Evolutionary conservation across 371 early-diverging fungal species (phyloP).

Genomic region (Circinella minor): DNA sequence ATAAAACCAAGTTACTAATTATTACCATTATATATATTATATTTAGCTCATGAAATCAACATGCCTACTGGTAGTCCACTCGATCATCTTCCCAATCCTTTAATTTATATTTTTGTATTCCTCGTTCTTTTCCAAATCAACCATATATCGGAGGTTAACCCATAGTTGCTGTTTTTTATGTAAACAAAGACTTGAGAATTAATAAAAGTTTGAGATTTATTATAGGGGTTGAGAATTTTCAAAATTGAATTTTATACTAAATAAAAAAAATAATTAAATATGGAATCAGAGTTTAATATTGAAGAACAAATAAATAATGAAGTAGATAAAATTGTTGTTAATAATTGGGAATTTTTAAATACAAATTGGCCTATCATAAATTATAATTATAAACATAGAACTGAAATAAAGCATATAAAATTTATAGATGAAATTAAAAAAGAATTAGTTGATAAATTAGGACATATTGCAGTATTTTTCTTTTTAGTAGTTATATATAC

Average conservation of each 20-base stretch:
- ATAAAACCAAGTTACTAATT: too few relatives aligned
- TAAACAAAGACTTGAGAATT: too few relatives aligned
- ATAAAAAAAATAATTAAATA: background rate
- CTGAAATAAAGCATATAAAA: background rate
- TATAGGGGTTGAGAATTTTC: too few relatives aligned
- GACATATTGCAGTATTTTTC: background rate
- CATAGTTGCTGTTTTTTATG: too few relatives aligned
- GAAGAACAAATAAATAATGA: background rate
- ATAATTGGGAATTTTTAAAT: background rate
- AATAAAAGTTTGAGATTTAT: too few relatives aligned
- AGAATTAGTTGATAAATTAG: background rate
- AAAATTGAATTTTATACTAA: too few relatives aligned
- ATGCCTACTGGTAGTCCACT: background rate
- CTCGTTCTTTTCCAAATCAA: background rate
- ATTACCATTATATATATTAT: too few relatives aligned
- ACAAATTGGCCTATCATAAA: background rate
- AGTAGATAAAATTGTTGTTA: background rate
- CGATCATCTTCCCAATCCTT: background rate
- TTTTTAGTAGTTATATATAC: background rate
- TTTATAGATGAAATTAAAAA: background rate
- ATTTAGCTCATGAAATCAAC: too few relatives aligned
- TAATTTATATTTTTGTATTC: background rate
- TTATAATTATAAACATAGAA: background rate
- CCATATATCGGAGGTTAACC: constrained; percentile 3
- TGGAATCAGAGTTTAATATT: background rate